Conservation (phyloP, 768 basidiomycete genomes). For the Glaciozyma antarctica region DNA sequence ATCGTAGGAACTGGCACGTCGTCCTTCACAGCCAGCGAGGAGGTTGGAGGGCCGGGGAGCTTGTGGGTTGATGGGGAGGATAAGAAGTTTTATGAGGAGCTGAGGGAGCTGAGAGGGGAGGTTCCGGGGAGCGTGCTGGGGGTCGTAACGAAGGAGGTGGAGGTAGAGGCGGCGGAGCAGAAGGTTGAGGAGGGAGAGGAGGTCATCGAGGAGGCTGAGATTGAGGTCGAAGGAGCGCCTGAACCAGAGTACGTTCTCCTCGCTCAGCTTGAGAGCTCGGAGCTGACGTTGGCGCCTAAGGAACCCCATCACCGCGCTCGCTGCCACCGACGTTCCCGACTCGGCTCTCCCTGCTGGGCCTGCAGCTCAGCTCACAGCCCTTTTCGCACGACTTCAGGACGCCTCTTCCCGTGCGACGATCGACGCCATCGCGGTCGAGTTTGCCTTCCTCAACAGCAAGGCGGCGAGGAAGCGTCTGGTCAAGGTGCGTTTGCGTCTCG, state of each 20-base stretch:
- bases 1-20: slow-evolving; percentile 39
- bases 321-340: slow-evolving; percentile 27
- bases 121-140: slow-evolving; percentile 72
- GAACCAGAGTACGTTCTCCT: not conserved
- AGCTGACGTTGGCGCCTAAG: not conserved
- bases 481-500: slow-evolving; percentile 49
- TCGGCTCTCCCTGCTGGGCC: slow-evolving; percentile 74
- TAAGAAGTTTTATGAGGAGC: slow-evolving; percentile 80
- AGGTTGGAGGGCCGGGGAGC: slow-evolving; percentile 53
- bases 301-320: slow-evolving; percentile 12
- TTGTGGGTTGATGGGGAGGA: slow-evolving; percentile 99
- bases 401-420: slow-evolving; percentile 82
- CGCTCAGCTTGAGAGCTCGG: not conserved
- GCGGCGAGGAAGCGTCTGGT: slow-evolving; percentile 83
- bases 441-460: slow-evolving; percentile 92
- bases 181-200: not conserved
- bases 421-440: slow-evolving; percentile 90
- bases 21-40: slow-evolving; percentile 40
- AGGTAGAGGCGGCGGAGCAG: slow-evolving; percentile 15
- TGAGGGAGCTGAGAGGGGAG: slow-evolving; percentile 81
- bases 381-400: slow-evolving; percentile 84
- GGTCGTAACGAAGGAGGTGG: slow-evolving; percentile 36
- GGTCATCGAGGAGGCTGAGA: slow-evolving; percentile 36
- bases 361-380: slow-evolving; percentile 78
- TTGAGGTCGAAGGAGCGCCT: slow-evolving; percentile 41